A percentile compares a stretch with the other conserved stretches of the same genome.
phyloP scores from a whole-genome alignment of 805 yeast species.

The Spencermartinsiella europaea region DNA sequence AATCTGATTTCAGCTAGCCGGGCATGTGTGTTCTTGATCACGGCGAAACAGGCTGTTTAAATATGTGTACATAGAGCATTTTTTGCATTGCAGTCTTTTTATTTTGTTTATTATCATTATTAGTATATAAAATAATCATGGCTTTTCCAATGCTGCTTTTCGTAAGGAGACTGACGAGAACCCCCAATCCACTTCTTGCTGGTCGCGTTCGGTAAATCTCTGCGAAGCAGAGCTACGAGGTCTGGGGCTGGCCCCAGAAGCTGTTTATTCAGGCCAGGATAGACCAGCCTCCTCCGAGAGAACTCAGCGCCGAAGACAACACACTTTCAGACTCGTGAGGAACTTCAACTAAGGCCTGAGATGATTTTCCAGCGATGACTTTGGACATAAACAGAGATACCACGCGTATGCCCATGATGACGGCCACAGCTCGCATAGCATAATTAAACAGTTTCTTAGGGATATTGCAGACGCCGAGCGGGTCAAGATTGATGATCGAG shows the following conservation, averaged over 20 bases:
- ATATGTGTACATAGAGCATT: neutral
- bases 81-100: too few species aligned
- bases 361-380: neutral
- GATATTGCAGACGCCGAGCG: conserved; percentile 16
- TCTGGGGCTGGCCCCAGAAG: too few species aligned
- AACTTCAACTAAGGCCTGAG: conserved; percentile 1
- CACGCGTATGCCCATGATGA: conserved; percentile 15
- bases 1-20: too few species aligned
- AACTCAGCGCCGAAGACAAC: conserved; percentile 7
- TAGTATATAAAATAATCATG: too few species aligned
- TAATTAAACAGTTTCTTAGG: conserved; percentile 6
- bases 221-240: too few species aligned
- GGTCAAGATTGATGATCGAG: conserved; percentile 21
- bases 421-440: conserved; percentile 8
- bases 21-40: too few species aligned
- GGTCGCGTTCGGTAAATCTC: too few species aligned
- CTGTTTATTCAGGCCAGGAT: conserved; percentile 7
- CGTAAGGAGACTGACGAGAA: too few species aligned
- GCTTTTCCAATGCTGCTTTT: too few species aligned
- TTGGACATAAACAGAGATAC: conserved; percentile 4
- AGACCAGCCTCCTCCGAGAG: conserved; percentile 21
- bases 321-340: neutral
- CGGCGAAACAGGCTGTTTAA: neutral
- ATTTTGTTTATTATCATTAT: too few species aligned
- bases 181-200: too few species aligned